Percentiles rank a stretch among this genome's conserved stretches.
Evolutionary conservation across 257 asterid genomes (phyloP).

Genomic region (Solanum ossicruentum): DNA sequence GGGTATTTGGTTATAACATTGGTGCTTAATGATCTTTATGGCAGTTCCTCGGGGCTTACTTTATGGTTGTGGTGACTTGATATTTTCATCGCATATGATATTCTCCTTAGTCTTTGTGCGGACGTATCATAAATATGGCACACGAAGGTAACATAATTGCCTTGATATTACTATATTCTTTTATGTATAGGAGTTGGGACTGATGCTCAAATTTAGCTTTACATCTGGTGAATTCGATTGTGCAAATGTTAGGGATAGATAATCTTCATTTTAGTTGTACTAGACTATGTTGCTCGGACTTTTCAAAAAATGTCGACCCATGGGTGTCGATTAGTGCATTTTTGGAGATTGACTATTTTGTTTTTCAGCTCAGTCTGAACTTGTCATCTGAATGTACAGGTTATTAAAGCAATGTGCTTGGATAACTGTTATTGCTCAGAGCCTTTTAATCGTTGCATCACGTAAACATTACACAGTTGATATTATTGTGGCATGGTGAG

Average conservation of each 20-base stretch:
- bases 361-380: neutral
- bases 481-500: conserved; percentile 92
- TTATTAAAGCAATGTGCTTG: conserved; percentile 76
- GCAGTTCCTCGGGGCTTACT: conserved; percentile 58
- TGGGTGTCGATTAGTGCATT: neutral
- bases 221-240: neutral
- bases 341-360: neutral
- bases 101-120: conserved; percentile 90
- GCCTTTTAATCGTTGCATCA: conserved; percentile 88
- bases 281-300: neutral
- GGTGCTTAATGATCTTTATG: too few relatives aligned
- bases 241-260: neutral
- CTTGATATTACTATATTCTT: neutral
- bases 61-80: conserved; percentile 94
- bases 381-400: conserved; percentile 24
- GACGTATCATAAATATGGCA: conserved; percentile 75
- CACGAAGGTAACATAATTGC: conserved; percentile 22
- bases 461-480: conserved; percentile 96
- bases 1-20: too few relatives aligned
- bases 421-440: conserved; percentile 60
- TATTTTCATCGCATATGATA: conserved; percentile 97
- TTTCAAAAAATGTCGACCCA: neutral
- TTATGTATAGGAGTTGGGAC: neutral
- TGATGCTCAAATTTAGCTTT: neutral
- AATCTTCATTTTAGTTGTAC: neutral